Evolutionary conservation across 352 stramenopile species (phyloP), one percentile per base, ranked within the genome.

Genomic region (Globisporangium rhizosaccharum): DNA sequence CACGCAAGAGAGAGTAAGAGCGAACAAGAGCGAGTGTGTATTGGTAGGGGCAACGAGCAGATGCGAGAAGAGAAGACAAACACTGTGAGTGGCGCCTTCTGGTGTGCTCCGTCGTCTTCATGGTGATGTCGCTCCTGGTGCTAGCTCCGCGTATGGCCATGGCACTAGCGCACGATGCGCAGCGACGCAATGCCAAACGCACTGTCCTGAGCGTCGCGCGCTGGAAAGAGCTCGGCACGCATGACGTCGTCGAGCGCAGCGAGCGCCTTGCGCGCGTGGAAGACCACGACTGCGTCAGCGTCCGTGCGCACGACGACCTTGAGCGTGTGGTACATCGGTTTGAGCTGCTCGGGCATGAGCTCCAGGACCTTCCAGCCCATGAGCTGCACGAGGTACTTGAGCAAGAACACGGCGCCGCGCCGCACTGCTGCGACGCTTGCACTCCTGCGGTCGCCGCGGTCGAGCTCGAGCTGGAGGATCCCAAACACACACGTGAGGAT

Each of bases 401-500:
- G 68, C 56, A 94, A 55, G 25, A 91, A 94, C 11, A 90, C 79
- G 0, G 83, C 83, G 36, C 83, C 85, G 23, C 83, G 85, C 20
- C 83, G 85, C 47, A 93, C 79, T 1, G 82, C 68, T 4, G 88
- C 59, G 5, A 83, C 70, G 41, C 76, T 46, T 14, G 41, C 14
- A 60, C 25, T 59, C 51, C 54, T 45, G 45, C 37, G 26, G 4
- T 47, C 30, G 50, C 51, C 5, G 18, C 41, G 4, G 46, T 83
- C 68, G 3, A 90, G 65, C 48, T 93, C 85, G 18, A 90, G 56
- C 53, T 95, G 75, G 23, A 95, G 58, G 33, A 95, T 74, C n/a
- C 83, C 85, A 57, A 86, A 85, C 28, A 88, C 80, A 51, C 82
- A 92, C 45, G 71, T 87, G 51, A 95, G 57, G n/a, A 95, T 71